Base-by-base conservation (phyloP, 2,329 filamentous ascomycete genomes). In the Cladophialophora immunda region DNA sequence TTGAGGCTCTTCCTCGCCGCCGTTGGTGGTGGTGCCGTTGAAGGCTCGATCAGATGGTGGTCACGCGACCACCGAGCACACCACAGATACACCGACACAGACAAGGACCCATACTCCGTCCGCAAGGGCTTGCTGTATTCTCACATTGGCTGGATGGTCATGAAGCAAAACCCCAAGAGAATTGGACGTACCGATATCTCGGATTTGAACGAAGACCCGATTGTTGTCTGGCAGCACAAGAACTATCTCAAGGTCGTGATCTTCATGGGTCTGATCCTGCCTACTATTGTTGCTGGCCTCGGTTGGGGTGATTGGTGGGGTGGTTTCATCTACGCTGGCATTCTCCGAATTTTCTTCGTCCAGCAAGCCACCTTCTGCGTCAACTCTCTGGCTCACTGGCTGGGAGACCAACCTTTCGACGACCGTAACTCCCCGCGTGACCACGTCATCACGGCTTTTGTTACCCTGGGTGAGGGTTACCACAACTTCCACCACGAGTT, bases 401-500 rank as follows among this genome's bases (percentile, higher is more conserved):
- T 96, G 76, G 92, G 93, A 70, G 93, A 96, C 75, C 92, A 96
- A 83, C 93, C 93, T 68, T 96, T 96, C 78, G 92, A 96, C 75
- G 93, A 96, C 86, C 91, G 92, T 81, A 94, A 96, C 87, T 93
- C 91, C 68, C 93, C 92, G 70, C 90, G 93, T 78, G 92, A 96
- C 76, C 92, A 96, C 81, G 86, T 94, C 77, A 88, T 96, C 80
- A 96, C 92, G 47, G 92, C 92, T 53, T 82, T 96, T 19, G 89
- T 93, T 73, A 96, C 92, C 52, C 89, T 96, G 25, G 92, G 92
- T 57, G 92, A 94, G 81, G 92, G 92, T 32, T 96, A 96, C 83
- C 92, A 96, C 86, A 96, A 96, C 86, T 96, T 96, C 86, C 92
- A 96, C 82, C 92, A 96, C 85, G 92, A 96, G 80, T 96, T 96